Percentiles rank a stretch among this genome's conserved stretches.
Evolutionary conservation across 345 rosid species (phyloP).

Genomic region (Clausena lansium): DNA sequence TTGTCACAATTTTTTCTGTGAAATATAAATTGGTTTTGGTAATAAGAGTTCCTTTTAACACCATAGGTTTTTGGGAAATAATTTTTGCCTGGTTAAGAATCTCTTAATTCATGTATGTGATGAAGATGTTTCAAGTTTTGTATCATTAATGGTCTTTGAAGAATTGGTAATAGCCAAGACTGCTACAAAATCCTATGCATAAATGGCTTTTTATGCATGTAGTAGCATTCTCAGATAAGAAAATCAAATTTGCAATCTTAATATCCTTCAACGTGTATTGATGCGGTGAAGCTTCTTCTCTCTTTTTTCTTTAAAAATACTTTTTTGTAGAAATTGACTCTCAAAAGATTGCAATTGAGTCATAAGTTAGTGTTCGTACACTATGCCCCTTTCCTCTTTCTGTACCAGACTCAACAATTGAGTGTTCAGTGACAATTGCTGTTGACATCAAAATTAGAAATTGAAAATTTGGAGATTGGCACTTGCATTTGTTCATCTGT

Average conservation of each 20-base stretch:
- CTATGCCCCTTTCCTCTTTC: neutral
- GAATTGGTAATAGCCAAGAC: neutral
- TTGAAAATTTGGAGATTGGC: neutral
- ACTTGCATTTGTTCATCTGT: neutral
- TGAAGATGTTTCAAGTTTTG: neutral
- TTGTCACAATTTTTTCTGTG: neutral
- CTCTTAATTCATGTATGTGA: neutral
- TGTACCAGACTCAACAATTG: neutral
- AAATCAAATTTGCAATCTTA: neutral
- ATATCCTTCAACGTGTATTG: neutral
- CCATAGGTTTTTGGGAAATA: neutral
- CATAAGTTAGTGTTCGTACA: neutral
- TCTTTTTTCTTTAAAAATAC: neutral
- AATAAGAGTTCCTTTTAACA: neutral
- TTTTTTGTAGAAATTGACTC: neutral
- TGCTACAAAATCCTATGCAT: neutral
- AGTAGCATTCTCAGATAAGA: neutral
- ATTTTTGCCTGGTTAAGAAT: neutral
- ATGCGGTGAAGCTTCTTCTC: neutral
- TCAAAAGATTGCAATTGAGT: neutral
- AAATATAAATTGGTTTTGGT: neutral
- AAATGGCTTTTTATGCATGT: neutral
- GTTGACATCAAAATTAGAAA: neutral
- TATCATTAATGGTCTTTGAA: neutral
- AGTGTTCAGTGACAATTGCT: neutral